Evolutionary conservation across 2,329 filamentous ascomycete genomes (phyloP), one percentile per base, ranked within the genome.

Genomic region (Colletotrichum chrysophilum): DNA sequence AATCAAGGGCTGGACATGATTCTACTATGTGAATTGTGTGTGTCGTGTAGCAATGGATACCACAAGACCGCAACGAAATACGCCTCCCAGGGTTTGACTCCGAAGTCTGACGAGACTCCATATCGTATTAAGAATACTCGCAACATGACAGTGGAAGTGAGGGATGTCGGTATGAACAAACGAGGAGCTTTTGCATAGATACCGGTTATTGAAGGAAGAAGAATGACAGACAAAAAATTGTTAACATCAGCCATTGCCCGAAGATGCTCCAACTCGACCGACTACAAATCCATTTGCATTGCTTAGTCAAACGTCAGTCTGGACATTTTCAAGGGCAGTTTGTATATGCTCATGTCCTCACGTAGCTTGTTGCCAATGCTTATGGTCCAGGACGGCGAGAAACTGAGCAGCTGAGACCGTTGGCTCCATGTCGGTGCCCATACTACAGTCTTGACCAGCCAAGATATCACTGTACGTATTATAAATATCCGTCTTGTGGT

Each of bases 101-200:
- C 1, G 12, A 13, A 48, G 18, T 48, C 38, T n/a, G 4, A 48
- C 38, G 0, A n/a, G 1, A 12, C 1, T n/a, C 0, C 0, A 0
- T 12, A n/a, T 4, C 18, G 0, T 48, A 12, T n/a, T n/a, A 0
- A 7, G 18, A n/a, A 48, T 21, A 48, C 38, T 2, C 38, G 2
- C 18, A 12, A n/a, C 5, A 48, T 12, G 38, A 48, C 18, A n/a
- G 1, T 3, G 43, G 12, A 21, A 52, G 3, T 21, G 43, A 1
- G 5, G n/a, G 2, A 21, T 2, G 10, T 6, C 10, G 43, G 10
- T 7, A 52, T 13, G 43, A 21, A 9, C 6, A 13, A 3, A 52
- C 12, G 3, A 43, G 36, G 16, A 43, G 4, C 7, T 8, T 10
- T 0, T 9, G 16, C 36, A 43, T 43, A 43, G 4, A 43, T 43